A percentile compares a stretch with the other conserved stretches of the same genome.
These are phyloP conservation scores for Cryptococcus sp. DNA, from an alignment of 1,284 basidiomycete species.

Conservation along the genomic window DNA sequence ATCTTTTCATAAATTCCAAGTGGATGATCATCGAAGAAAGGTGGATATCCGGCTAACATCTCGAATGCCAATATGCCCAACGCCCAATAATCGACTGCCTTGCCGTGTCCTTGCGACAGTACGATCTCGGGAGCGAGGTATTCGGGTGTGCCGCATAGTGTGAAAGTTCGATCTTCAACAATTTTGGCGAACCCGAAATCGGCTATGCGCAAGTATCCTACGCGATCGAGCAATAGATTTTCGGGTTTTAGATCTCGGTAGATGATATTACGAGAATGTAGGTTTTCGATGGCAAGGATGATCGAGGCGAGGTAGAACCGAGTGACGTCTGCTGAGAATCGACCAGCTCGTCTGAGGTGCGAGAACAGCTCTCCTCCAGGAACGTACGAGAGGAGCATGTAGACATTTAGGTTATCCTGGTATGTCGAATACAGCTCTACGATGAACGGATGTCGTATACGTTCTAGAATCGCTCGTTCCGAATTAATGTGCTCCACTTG, in stretches of 20 bases:
- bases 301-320: constrained; percentile 54
- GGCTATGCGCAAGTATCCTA: constrained; percentile 50
- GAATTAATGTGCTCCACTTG: constrained; percentile 58
- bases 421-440: constrained; percentile 54
- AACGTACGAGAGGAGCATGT: constrained; percentile 55
- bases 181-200: constrained; percentile 55
- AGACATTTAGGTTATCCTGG: constrained; percentile 53
- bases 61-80: constrained; percentile 53
- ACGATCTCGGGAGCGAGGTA: constrained; percentile 52
- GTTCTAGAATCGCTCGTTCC: constrained; percentile 53
- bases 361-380: constrained; percentile 55
- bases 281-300: constrained; percentile 52
- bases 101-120: constrained; percentile 52
- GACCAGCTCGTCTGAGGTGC: constrained; percentile 49
- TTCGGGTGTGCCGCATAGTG: constrained; percentile 51
- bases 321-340: constrained; percentile 53
- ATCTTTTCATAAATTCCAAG: constrained; percentile 51
- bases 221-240: constrained; percentile 50
- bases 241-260: constrained; percentile 55
- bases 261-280: constrained; percentile 51
- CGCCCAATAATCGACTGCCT: constrained; percentile 54
- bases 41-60: constrained; percentile 51
- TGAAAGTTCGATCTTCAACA: constrained; percentile 50
- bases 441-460: constrained; percentile 56
- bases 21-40: constrained; percentile 50